Conservation (phyloP, 228 moss, liverwort and hornwort species). For the Sphagnum fallax region DNA sequence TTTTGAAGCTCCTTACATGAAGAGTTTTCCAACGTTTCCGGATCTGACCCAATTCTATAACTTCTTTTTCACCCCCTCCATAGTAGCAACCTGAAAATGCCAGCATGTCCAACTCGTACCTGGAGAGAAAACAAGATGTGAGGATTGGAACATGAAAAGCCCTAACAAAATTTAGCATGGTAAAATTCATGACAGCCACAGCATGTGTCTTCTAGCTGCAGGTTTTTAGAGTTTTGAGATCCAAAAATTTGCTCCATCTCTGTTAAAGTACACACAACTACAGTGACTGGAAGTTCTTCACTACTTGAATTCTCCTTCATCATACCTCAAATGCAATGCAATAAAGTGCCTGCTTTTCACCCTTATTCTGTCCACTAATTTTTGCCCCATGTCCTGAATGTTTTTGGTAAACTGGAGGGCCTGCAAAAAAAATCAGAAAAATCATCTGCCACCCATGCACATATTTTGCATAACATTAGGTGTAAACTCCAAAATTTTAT, state of each 20-base stretch:
- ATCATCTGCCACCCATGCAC: too few relatives aligned
- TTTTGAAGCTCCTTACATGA: conserved; percentile 28
- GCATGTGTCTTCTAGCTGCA: too few relatives aligned
- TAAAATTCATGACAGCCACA: too few relatives aligned
- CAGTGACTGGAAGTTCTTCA: too few relatives aligned
- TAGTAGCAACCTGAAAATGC: conserved; percentile 97
- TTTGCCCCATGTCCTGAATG: conserved; percentile 68
- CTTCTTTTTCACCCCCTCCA: conserved; percentile 84
- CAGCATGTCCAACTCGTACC: conserved; percentile 96
- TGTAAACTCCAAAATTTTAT: too few relatives aligned
- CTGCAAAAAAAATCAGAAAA: conserved; percentile 5
- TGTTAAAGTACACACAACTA: too few relatives aligned
- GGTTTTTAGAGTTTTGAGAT: too few relatives aligned
- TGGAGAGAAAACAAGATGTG: conserved; percentile 9
- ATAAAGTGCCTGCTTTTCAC: conserved; percentile 71
- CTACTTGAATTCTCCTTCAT: too few relatives aligned
- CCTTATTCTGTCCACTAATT: conserved; percentile 76
- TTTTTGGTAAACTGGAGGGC: conserved; percentile 70
- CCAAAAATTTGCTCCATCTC: too few relatives aligned
- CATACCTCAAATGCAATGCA: conserved; percentile 85
- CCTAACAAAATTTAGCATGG: too few relatives aligned
- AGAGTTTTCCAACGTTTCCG: conserved; percentile 90
- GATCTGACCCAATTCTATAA: conserved; percentile 61
- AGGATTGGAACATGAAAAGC: too few relatives aligned
- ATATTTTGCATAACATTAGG: too few relatives aligned